Conservation (phyloP, 441 rosid species). For the Corymbia citriodora region DNA sequence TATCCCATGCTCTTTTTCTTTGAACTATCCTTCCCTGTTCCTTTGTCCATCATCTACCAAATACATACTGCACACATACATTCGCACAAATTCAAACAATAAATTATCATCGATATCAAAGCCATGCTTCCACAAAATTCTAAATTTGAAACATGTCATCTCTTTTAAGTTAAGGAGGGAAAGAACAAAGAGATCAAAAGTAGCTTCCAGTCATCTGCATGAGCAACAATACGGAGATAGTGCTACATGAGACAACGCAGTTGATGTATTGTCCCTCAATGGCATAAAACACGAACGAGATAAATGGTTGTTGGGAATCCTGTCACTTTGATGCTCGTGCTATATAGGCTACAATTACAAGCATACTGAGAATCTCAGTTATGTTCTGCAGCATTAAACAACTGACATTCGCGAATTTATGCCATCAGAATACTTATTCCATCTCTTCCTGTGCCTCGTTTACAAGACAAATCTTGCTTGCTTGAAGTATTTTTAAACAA, state of each 20-base stretch:
- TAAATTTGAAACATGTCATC: no score
- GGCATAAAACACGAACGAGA: neutral
- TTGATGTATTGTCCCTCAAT: neutral
- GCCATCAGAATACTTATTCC: neutral
- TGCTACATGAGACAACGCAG: neutral
- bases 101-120: no score
- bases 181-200: neutral
- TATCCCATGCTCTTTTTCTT: no score
- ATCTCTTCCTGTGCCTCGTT: neutral
- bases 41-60: no score
- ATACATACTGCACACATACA: no score
- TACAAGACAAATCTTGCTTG: neutral
- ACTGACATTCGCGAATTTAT: neutral
- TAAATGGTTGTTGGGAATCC: neutral
- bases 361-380: neutral
- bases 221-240: neutral
- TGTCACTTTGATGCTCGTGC: no score
- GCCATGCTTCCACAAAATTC: no score
- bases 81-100: no score
- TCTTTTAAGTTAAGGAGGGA: neutral
- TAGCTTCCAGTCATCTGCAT: neutral
- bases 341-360: neutral
- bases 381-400: neutral
- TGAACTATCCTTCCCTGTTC: no score
- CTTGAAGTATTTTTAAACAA: conserved; percentile 25